Base-by-base conservation (phyloP, 345 rosid species). In the Clarkia xantiana region DNA sequence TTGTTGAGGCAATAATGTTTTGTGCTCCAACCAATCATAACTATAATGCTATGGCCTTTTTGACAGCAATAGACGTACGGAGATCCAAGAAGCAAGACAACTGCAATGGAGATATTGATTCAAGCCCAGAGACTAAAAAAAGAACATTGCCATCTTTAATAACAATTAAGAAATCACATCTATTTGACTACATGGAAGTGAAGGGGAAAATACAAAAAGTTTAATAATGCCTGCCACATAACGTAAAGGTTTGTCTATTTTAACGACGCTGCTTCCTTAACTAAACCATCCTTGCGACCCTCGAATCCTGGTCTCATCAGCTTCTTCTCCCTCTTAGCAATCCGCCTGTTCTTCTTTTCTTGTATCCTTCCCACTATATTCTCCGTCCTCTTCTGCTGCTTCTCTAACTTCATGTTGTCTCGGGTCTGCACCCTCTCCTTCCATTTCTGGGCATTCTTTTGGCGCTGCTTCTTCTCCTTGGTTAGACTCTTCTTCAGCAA, bases 241-340 rank as follows among this genome's bases (percentile, higher is more conserved):
- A 22, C 25, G 5, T 22, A 22, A 29, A 29, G 36, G 36, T 29
- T 29, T 29, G 36, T 29, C 23, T 46, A 46, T 2, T 39, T 19
- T 1, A 40, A 22, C 14, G 49, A 13, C 1, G 25, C 38, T 23
- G 19, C 2, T 29, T 9, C 49, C 16, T 69, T 69, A 41, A 73
- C 54, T 44, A 44, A 69, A 15, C 72, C 70, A 39, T 63, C 67
- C 55, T 62, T 63, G 22, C 85, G 86, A 47, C 95, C 96, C 81
- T 81, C 94, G 60, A 86, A 83, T n/a, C 96, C 94, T 8, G 97
- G 91, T 47, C 94, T 69, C 59, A 79, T 20, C 45, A 86, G 84
- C 73, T 86, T 83, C 56, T 83, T 90, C 82, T 91, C 94, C 52
- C 98, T 73, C 65, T 83, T 90, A 0, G 81, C 93, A 18, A 86